phyloP scores from a whole-genome alignment of 768 basidiomycete species.

The Lactarius sanguifluus region DNA sequence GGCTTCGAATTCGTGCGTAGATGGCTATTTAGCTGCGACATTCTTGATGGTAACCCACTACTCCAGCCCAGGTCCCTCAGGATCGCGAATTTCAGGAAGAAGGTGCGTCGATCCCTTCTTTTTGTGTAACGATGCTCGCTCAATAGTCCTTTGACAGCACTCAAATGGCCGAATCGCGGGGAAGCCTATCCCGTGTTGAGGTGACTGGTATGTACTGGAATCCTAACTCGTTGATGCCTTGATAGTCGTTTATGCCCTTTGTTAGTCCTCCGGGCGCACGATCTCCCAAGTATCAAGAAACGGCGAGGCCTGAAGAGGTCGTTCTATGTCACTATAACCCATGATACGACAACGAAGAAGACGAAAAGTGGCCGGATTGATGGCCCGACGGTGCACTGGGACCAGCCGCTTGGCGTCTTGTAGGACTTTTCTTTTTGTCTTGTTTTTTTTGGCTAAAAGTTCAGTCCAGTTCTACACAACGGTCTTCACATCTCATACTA shows the following conservation, averaged over 20 bases:
- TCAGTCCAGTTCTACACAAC: neutral
- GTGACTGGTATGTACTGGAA: neutral
- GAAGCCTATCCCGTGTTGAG: neutral
- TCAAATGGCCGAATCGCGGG: neutral
- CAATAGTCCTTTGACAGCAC: neutral
- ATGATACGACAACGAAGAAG: neutral
- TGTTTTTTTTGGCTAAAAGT: neutral
- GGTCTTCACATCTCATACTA: neutral
- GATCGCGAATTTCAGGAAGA: neutral
- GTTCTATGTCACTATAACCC: neutral
- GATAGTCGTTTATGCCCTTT: neutral
- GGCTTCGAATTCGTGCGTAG: neutral
- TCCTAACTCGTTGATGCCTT: neutral
- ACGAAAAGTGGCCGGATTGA: neutral
- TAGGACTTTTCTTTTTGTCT: neutral
- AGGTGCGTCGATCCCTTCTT: neutral
- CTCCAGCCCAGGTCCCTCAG: neutral
- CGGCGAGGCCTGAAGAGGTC: neutral
- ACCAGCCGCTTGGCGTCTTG: neutral
- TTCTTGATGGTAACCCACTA: neutral
- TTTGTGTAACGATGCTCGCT: neutral
- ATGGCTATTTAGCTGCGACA: neutral
- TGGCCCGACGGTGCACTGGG: neutral
- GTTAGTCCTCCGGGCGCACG: neutral
- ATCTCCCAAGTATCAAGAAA: neutral